These are phyloP conservation scores for Penicillium parvum DNA, from an alignment of 495 filamentous ascomycete species.

Conservation along the genomic window DNA sequence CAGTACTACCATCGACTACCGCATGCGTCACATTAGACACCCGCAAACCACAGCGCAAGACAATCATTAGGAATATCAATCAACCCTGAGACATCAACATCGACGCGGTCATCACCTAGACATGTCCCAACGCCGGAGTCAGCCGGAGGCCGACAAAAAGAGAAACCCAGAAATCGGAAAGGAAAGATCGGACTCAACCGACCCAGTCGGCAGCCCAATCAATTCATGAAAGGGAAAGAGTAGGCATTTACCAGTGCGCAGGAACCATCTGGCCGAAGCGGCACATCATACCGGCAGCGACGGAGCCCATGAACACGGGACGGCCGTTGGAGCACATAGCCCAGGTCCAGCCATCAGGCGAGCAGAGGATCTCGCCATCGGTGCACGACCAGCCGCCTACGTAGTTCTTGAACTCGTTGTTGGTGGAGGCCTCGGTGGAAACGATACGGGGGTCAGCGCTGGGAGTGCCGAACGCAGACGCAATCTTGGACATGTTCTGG, in stretches of 20 bases:
- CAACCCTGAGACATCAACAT: constrained; percentile 14
- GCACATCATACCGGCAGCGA: constrained; percentile 39
- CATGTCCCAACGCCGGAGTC: background rate
- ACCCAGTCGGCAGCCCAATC: constrained; percentile 1
- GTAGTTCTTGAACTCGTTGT: constrained; percentile 14
- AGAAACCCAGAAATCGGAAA: constrained; percentile 1
- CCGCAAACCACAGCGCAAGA: background rate
- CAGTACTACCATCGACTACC: background rate
- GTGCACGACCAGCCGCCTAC: constrained; percentile 19
- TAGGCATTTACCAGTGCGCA: background rate
- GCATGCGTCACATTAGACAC: constrained; percentile 3
- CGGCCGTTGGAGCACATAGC: constrained; percentile 32
- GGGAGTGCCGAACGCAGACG: constrained; percentile 10
- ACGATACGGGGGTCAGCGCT: constrained; percentile 10
- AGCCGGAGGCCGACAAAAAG: background rate
- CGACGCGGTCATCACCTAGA: constrained; percentile 2
- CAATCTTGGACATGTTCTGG: constrained; percentile 15
- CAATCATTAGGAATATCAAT: constrained; percentile 17
- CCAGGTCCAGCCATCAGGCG: constrained; percentile 33
- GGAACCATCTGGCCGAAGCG: constrained; percentile 28
- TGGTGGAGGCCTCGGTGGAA: constrained; percentile 12
- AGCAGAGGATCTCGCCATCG: constrained; percentile 34
- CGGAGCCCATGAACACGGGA: constrained; percentile 37
- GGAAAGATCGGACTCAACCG: background rate
- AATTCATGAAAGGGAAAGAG: constrained; percentile 1